Base-by-base conservation (phyloP, 495 filamentous ascomycete species). In the Hamigera avellanea region DNA sequence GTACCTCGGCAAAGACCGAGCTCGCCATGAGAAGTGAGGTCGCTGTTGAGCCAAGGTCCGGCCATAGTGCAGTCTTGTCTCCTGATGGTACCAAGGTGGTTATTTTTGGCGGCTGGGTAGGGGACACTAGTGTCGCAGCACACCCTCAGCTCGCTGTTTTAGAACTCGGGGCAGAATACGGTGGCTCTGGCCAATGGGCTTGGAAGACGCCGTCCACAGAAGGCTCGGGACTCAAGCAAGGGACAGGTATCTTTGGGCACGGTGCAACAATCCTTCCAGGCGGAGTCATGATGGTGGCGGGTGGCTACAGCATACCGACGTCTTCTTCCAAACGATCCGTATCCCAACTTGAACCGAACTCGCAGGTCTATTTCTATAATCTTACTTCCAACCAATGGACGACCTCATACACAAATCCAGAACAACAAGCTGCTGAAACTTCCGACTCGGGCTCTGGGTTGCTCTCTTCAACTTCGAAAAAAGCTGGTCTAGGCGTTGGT, bases 41-140 rank as follows among this genome's bases (percentile, higher is more conserved):
- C 1, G 36, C 43, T 8, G 54, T 93, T 10, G 84, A 91, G 35
- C 81, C 84, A 15, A 62, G 89, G 38, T 93, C 86, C 2, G 89
- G 89, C 1, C 89, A 96, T 45, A 85, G 81, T 0, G 76, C 89
- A 8, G 72, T 93, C 5, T 59, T 93, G 6, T 83, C 76, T 2
- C 66, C 75, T 26, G 86, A 94, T 55, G 86, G 87, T 2, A 74
- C 56, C 19, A 73, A 68, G 33, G 58, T 95, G 8, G 62, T 93
- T 31, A 62, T 96, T 3, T 72, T 84, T 46, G 89, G 89, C 10
- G 89, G 89, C 7, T 96, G 89, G 89, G 83, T 93, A 9, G 88
- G 88, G 10, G 77, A 93, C 57, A 63, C 75, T 0, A 70, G 57
- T 14, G 75, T 76, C 19, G 69, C 86, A 12, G 89, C 89, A 1